Percentiles rank a stretch among this genome's conserved stretches.
Evolutionary conservation across 1,284 basidiomycete species (phyloP).

Genomic region (Phellopilus nigrolimitatus): DNA sequence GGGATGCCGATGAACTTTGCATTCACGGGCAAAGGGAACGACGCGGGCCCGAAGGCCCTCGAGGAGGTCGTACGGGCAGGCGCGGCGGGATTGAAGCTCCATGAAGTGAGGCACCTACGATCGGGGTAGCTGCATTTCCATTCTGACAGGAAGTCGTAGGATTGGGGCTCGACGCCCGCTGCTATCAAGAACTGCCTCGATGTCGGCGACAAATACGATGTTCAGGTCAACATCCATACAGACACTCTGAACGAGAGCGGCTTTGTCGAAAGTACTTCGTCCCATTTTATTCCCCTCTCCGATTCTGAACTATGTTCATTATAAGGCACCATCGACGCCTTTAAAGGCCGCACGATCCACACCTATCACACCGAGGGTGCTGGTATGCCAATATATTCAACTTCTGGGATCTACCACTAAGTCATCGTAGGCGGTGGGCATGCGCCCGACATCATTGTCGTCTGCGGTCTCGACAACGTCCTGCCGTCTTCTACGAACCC

Average conservation of each 20-base stretch:
- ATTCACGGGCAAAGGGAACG: constrained; percentile 94
- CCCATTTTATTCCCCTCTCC: constrained; percentile 6
- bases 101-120: constrained; percentile 60
- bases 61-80: constrained; percentile 87
- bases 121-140: not conserved
- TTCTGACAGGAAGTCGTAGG: constrained; percentile 32
- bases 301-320: constrained; percentile 26
- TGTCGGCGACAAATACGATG: constrained; percentile 89
- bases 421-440: constrained; percentile 75
- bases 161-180: constrained; percentile 94
- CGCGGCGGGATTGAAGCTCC: constrained; percentile 89
- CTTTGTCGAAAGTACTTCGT: constrained; percentile 74
- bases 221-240: constrained; percentile 97
- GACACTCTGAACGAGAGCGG: constrained; percentile 96
- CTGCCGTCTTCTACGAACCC: constrained; percentile 98
- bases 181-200: constrained; percentile 78
- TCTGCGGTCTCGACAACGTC: constrained; percentile 87
- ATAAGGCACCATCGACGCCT: constrained; percentile 82
- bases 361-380: constrained; percentile 98
- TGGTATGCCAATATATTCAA: constrained; percentile 43
- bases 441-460: constrained; percentile 96
- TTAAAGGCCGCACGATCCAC: constrained; percentile 91
- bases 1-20: constrained; percentile 88
- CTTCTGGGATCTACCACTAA: constrained; percentile 7
- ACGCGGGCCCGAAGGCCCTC: constrained; percentile 67